Evolutionary conservation across 2,329 filamentous ascomycete species (phyloP).

Genomic region (Neopestalotiopsis clavispora): DNA sequence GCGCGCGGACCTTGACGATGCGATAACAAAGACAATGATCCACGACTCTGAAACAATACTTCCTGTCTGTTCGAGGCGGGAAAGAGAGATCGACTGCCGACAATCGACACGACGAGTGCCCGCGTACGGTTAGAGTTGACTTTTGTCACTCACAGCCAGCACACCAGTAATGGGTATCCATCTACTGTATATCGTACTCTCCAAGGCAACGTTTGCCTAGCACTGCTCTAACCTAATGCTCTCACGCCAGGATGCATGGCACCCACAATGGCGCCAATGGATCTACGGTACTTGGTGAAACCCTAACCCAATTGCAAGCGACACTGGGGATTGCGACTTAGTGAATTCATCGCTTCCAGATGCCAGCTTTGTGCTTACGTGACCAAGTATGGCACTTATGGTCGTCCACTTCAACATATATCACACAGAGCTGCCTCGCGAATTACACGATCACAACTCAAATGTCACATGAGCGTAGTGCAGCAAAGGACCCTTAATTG

Average conservation of each 20-base stretch:
- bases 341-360: not conserved
- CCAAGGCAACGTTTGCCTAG: not conserved
- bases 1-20: not conserved
- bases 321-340: not conserved
- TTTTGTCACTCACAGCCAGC: not conserved
- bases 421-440: not conserved
- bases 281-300: not conserved
- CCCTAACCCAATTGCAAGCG: not conserved
- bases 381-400: not conserved
- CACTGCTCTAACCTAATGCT: not conserved
- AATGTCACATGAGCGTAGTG: not conserved
- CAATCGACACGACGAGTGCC: not conserved
- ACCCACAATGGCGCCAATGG: not conserved
- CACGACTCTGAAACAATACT: not conserved
- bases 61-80: not conserved
- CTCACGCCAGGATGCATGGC: not conserved
- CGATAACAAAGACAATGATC: not conserved
- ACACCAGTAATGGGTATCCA: too few relatives aligned
- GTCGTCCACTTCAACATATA: not conserved
- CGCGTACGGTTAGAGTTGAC: not conserved
- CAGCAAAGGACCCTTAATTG: not conserved
- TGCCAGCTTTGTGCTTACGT: not conserved
- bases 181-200: not conserved
- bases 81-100: constrained; percentile 1
- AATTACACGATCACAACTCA: not conserved